These are phyloP conservation scores for Adansonia madagascariensis DNA, from an alignment of 441 rosid species.

Conservation along the genomic window DNA sequence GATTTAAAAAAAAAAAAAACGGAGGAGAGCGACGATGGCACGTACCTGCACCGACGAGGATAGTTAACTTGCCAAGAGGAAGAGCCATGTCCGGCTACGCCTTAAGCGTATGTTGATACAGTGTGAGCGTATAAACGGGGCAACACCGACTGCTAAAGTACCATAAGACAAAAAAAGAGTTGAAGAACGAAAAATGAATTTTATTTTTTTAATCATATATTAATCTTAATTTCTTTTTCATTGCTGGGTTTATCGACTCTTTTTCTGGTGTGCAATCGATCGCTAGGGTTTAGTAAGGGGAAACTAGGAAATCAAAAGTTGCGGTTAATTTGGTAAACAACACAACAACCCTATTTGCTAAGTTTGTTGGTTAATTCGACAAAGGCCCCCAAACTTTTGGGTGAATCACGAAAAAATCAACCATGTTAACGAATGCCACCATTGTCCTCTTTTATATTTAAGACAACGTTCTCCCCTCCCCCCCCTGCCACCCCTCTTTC, in stretches of 20 bases:
- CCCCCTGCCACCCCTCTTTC: neutral
- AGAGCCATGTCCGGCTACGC: conserved; percentile 56
- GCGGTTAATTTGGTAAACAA: neutral
- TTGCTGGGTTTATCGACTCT: neutral
- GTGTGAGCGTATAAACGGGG: neutral
- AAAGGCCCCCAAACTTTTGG: neutral
- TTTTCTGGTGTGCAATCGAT: neutral
- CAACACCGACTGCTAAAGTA: conserved; percentile 15
- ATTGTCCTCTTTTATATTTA: neutral
- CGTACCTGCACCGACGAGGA: conserved; percentile 94
- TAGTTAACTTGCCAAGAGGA: conserved; percentile 73
- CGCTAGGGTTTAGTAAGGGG: neutral
- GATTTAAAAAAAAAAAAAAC: neutral
- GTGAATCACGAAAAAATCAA: neutral
- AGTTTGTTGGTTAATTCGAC: neutral
- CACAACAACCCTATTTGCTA: neutral
- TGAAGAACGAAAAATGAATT: neutral
- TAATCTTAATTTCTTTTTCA: neutral
- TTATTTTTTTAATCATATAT: neutral
- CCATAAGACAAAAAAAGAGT: neutral
- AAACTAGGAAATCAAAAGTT: neutral
- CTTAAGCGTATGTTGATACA: conserved; percentile 7
- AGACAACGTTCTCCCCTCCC: neutral
- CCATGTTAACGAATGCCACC: neutral
- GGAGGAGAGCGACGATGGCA: neutral